Conservation (phyloP, 306 rosid genomes). For the Cyclanthera cordifolia region DNA sequence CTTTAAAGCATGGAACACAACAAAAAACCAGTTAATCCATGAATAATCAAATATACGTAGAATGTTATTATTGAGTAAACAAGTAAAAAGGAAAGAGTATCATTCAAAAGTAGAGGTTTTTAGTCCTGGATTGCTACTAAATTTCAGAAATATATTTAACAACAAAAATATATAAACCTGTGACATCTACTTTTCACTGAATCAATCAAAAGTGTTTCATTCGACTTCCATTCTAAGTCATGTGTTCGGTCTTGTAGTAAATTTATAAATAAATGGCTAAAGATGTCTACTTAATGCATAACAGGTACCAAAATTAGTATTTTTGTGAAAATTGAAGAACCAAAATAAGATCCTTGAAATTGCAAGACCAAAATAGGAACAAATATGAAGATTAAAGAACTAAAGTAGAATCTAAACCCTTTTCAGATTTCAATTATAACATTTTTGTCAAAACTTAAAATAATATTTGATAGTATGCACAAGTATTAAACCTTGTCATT, state of each 20-base stretch:
- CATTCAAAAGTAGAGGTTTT: neutral
- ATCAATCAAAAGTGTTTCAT: neutral
- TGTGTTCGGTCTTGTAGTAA: neutral
- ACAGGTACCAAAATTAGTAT: neutral
- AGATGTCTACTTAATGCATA: neutral
- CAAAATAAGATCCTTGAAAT: neutral
- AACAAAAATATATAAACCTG: too few species aligned
- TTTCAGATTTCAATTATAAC: neutral
- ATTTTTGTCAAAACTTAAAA: neutral
- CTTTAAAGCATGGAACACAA: neutral
- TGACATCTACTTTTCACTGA: neutral
- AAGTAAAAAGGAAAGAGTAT: neutral
- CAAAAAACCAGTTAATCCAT: neutral
- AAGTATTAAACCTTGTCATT: slow-evolving; percentile 44
- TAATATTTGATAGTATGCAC: neutral
- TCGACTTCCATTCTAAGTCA: neutral
- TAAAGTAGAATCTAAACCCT: neutral
- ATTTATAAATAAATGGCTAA: neutral
- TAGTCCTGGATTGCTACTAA: too few species aligned
- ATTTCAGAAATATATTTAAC: too few species aligned
- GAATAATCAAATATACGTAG: neutral
- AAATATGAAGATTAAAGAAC: neutral
- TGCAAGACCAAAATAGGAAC: neutral
- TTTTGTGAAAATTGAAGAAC: neutral
- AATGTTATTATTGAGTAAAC: neutral